Evolutionary conservation across 768 basidiomycete species (phyloP).

Genomic region (Cyclocybe cylindracea): DNA sequence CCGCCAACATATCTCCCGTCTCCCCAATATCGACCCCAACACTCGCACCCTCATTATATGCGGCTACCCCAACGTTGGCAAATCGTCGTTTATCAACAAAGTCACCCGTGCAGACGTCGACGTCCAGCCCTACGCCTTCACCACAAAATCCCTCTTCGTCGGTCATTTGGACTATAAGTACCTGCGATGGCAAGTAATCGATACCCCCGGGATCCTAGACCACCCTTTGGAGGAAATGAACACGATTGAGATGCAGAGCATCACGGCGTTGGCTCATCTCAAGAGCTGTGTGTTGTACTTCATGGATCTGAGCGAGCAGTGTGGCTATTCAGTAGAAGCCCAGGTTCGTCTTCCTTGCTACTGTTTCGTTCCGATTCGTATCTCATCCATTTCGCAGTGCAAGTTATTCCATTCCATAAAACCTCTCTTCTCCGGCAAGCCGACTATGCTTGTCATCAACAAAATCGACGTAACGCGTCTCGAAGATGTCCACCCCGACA

Average conservation of each 20-base stretch:
- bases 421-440: constrained; percentile 93
- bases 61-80: constrained; percentile 99
- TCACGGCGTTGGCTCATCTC: constrained; percentile 95
- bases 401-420: constrained; percentile 99
- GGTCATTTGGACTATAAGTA: constrained; percentile 99
- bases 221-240: constrained; percentile 99
- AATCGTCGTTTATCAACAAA: constrained; percentile 99
- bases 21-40: constrained; percentile 97
- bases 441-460: constrained; percentile 93
- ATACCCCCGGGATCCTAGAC: constrained; percentile 97
- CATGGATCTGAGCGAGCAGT: constrained; percentile 98
- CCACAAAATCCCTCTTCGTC: constrained; percentile 97
- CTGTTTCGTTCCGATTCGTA: neutral
- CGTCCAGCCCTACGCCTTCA: constrained; percentile 99
- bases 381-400: constrained; percentile 53
- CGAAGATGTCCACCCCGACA: constrained; percentile 78
- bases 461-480: constrained; percentile 94
- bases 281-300: constrained; percentile 96
- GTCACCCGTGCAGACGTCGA: constrained; percentile 99
- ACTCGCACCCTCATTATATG: constrained; percentile 97
- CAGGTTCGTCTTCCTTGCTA: constrained; percentile 56
- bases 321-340: constrained; percentile 95
- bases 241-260: constrained; percentile 99
- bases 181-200: constrained; percentile 99
- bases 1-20: constrained; percentile 97